These are phyloP conservation scores for Oryza glumipatula DNA, from an alignment of 176 grass and related monocot species.

Conservation along the genomic window DNA sequence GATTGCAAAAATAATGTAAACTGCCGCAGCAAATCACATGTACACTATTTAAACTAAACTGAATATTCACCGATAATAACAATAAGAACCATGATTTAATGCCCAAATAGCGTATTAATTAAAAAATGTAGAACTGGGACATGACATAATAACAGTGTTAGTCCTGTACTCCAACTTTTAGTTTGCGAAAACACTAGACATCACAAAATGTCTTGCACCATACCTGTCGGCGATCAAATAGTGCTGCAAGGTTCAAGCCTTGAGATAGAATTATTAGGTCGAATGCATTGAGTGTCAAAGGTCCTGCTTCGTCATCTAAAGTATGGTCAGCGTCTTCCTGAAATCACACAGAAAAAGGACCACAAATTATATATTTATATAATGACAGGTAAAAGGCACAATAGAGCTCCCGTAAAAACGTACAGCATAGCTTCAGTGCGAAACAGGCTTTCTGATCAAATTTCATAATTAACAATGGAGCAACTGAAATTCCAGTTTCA, in stretches of 20 bases:
- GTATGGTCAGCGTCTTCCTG: constrained; percentile 60
- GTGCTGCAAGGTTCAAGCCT: constrained; percentile 83
- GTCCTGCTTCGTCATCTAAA: constrained; percentile 70
- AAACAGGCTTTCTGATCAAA: neutral
- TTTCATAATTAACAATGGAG: neutral
- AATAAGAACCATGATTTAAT: neutral
- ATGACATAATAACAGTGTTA: constrained; percentile 17
- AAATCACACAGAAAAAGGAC: constrained; percentile 39
- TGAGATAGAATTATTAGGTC: constrained; percentile 93
- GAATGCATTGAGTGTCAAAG: constrained; percentile 95
- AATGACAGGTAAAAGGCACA: neutral
- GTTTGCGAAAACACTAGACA: constrained; percentile 8
- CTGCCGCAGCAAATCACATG: neutral
- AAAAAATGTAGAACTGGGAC: neutral
- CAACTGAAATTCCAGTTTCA: neutral
- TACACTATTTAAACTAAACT: constrained; percentile 2
- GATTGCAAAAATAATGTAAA: constrained; percentile 19
- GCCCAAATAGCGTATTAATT: too few relatives aligned
- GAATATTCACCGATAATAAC: constrained; percentile 15
- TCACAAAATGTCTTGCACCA: constrained; percentile 6
- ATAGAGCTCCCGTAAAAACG: neutral
- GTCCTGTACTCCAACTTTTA: neutral
- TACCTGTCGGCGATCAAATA: constrained; percentile 94
- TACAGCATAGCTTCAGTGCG: constrained; percentile 10
- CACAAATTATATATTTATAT: constrained; percentile 1